Conservation (phyloP, 1,284 basidiomycete genomes). For the Spongiforma sp. region DNA sequence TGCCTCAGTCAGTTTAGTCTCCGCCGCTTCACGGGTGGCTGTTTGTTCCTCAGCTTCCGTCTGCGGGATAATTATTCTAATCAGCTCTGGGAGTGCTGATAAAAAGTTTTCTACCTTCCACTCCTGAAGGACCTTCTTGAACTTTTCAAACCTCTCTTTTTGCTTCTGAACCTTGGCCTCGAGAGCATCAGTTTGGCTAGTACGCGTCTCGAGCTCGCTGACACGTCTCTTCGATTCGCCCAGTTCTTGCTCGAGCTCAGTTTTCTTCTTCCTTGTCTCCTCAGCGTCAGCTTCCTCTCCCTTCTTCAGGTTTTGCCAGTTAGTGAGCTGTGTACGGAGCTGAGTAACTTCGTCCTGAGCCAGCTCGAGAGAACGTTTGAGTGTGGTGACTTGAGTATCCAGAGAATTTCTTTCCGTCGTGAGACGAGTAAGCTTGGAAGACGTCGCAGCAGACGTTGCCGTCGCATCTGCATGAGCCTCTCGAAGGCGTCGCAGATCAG, state of each 20-base stretch:
- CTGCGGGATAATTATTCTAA: slow-evolving; percentile 30
- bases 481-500: slow-evolving; percentile 48
- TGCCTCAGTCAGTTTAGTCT: slow-evolving; percentile 37
- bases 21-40: slow-evolving; percentile 33
- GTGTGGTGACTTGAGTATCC: slow-evolving; percentile 54
- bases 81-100: neutral
- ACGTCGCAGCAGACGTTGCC: slow-evolving; percentile 48
- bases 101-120: slow-evolving; percentile 46
- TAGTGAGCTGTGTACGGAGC: slow-evolving; percentile 64
- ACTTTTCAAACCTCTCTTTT: slow-evolving; percentile 47
- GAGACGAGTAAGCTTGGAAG: slow-evolving; percentile 59
- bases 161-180: slow-evolving; percentile 45
- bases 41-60: slow-evolving; percentile 42
- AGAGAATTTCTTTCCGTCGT: slow-evolving; percentile 62
- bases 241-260: slow-evolving; percentile 61
- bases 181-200: slow-evolving; percentile 20
- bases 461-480: slow-evolving; percentile 54
- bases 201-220: slow-evolving; percentile 44
- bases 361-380: slow-evolving; percentile 61
- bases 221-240: slow-evolving; percentile 52
- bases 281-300: slow-evolving; percentile 65
- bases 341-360: slow-evolving; percentile 58
- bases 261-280: slow-evolving; percentile 54
- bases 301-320: slow-evolving; percentile 70
- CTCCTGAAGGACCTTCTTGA: slow-evolving; percentile 45